A percentile compares a stretch with the other conserved stretches of the same genome.
Evolutionary conservation across 495 filamentous ascomycete genomes (phyloP).

Genomic region (Delitschia confertaspora): DNA sequence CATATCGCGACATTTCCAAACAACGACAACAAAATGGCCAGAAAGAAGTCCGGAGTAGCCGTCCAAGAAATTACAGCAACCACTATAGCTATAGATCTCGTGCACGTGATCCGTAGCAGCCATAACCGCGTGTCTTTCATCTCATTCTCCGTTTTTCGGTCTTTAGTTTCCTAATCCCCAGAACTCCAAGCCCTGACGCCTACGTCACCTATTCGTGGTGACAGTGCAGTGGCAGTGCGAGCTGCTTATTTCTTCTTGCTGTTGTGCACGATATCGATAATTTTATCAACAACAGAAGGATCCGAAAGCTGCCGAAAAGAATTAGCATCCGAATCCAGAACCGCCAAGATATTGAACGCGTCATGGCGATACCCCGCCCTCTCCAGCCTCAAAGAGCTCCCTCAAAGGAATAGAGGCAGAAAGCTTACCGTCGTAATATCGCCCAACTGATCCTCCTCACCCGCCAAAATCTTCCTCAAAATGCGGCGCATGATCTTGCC

Average conservation of each 20-base stretch:
- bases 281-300: slow-evolving; percentile 78
- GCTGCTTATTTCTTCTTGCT: slow-evolving; percentile 43
- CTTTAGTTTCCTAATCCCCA: background rate
- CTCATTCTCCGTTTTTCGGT: background rate
- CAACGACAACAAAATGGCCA: too few relatives aligned
- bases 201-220: too few relatives aligned
- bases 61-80: too few relatives aligned
- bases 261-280: slow-evolving; percentile 70
- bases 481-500: slow-evolving; percentile 99
- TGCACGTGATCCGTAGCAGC: too few relatives aligned
- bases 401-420: background rate
- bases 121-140: too few relatives aligned
- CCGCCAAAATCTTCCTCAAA: slow-evolving; percentile 89
- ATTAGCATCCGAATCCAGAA: slow-evolving; percentile 20
- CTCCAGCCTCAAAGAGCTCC: background rate
- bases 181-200: too few relatives aligned
- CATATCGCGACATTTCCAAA: too few relatives aligned
- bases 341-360: too few relatives aligned
- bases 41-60: too few relatives aligned
- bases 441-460: slow-evolving; percentile 93
- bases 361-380: slow-evolving; percentile 8
- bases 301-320: slow-evolving; percentile 66
- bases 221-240: too few relatives aligned
- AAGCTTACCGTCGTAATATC: slow-evolving; percentile 79
- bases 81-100: too few relatives aligned